Conservation (phyloP, 164 flowering plant species). For the Macadamia integrifolia region DNA sequence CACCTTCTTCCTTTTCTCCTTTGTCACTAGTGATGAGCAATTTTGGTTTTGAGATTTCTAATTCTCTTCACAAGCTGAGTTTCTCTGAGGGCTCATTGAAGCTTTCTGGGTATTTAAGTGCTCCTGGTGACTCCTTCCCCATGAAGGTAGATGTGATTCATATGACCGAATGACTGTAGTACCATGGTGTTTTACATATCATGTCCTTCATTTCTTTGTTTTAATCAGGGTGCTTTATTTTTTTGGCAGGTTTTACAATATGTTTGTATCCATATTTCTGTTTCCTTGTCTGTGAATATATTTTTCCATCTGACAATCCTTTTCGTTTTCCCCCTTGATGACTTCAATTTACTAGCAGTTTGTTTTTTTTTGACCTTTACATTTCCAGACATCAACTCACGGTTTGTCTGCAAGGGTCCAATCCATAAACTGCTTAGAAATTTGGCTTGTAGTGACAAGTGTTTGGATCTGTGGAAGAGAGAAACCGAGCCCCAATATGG, state of each 20-base stretch:
- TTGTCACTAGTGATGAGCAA: slow-evolving; percentile 47
- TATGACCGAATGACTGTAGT: neutral
- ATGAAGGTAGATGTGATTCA: slow-evolving; percentile 47
- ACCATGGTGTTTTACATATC: neutral
- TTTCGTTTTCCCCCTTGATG: neutral
- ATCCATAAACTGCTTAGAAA: slow-evolving; percentile 71
- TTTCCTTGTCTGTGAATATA: neutral
- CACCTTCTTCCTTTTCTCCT: slow-evolving; percentile 51
- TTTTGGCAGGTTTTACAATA: slow-evolving; percentile 80
- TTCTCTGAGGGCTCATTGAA: slow-evolving; percentile 42
- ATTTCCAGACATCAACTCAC: slow-evolving; percentile 69
- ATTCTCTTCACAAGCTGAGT: slow-evolving; percentile 40
- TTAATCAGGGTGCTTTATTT: slow-evolving; percentile 16
- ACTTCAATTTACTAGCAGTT: neutral
- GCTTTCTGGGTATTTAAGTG: slow-evolving; percentile 70
- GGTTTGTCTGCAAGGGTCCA: slow-evolving; percentile 66
- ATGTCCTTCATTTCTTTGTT: slow-evolving; percentile 3
- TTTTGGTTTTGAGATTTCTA: slow-evolving; percentile 54
- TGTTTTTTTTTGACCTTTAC: slow-evolving; percentile 35
- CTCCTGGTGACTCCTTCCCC: slow-evolving; percentile 36
- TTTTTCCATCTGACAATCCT: too few relatives aligned
- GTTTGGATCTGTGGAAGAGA: slow-evolving; percentile 25
- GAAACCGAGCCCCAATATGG: slow-evolving; percentile 19
- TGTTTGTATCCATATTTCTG: slow-evolving; percentile 73
- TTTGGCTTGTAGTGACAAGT: slow-evolving; percentile 39